Evolutionary conservation across 148 eudicot species (phyloP).

Genomic region (Bassia scoparia): DNA sequence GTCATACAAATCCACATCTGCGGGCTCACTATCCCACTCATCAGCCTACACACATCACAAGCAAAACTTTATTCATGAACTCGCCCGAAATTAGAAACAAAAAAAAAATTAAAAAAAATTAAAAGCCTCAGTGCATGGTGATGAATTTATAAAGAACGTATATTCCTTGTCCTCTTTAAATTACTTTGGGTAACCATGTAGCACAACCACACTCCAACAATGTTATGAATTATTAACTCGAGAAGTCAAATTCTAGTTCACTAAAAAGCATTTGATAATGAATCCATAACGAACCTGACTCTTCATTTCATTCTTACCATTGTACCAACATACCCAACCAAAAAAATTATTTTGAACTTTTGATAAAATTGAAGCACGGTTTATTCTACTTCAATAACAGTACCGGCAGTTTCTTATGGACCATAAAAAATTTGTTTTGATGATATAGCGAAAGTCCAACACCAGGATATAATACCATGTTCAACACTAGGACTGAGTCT

Average conservation of each 20-base stretch:
- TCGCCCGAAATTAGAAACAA: too few relatives aligned
- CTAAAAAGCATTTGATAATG: neutral
- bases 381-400: too few relatives aligned
- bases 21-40: constrained; percentile 98
- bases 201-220: neutral
- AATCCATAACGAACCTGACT: neutral
- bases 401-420: neutral
- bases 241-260: too few relatives aligned
- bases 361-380: neutral
- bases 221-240: neutral
- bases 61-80: constrained; percentile 6
- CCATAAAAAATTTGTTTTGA: neutral
- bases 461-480: neutral
- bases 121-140: neutral
- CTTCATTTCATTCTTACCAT: neutral
- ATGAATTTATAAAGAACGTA: neutral
- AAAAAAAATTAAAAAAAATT: neutral
- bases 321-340: too few relatives aligned
- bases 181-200: neutral
- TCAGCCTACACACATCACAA: constrained; percentile 58
- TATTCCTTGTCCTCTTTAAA: neutral
- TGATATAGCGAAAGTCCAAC: neutral
- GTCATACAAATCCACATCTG: constrained; percentile 96
- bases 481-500: neutral
- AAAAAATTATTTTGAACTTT: too few relatives aligned